Evolutionary conservation across 257 asterid genomes (phyloP), one percentile per base, ranked within the genome.

Genomic region (Thymus mandschuricus): DNA sequence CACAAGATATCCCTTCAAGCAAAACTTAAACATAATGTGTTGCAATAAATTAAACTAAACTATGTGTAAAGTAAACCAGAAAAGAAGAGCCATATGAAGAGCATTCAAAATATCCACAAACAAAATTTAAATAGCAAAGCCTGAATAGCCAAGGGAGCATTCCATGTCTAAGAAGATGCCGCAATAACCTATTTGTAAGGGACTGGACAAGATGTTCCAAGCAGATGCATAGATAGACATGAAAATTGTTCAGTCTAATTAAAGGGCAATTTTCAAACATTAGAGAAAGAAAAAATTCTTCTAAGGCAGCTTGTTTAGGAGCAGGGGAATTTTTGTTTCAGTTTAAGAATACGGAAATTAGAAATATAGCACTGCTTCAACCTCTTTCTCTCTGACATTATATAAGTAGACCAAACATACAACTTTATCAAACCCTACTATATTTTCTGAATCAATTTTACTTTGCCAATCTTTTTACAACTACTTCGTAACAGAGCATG

Each of bases 341-440:
- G 9, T 38, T 3, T 35, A 15, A 34, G 45, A 33, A 5, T 33
- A 5, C 5, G 21, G 28, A 12, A 10, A 57, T 28, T 48, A 60
- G 9, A 28, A 35, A 60, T 60, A 15, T 31, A 15, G 58, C 10
- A 45, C 48, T n/a, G 27, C 9, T 62, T 38, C 61, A 5, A 54
- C 21, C 52, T 54, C n/a, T 51, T 13, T 60, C 60, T 41, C 31
- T 15, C 46, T 3, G 35, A 10, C 10, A 7, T 64, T 38, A 9
- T 51, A 41, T 68, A 51, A 56, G 35, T 45, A 64, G 54, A 51
- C 61, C 71, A 54, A n/a, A 31, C 59, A 28, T 40, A 65, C 68
- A 34, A 41, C 43, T 67, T 21, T 54, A 63, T 28, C 33, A 28
- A 50, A 57, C 43, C 48, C 62, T n/a, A 30, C 51, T 56, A 33